Evolutionary conservation across 2,329 filamentous ascomycete species (phyloP).

Genomic region (Penicillium frequentans): DNA sequence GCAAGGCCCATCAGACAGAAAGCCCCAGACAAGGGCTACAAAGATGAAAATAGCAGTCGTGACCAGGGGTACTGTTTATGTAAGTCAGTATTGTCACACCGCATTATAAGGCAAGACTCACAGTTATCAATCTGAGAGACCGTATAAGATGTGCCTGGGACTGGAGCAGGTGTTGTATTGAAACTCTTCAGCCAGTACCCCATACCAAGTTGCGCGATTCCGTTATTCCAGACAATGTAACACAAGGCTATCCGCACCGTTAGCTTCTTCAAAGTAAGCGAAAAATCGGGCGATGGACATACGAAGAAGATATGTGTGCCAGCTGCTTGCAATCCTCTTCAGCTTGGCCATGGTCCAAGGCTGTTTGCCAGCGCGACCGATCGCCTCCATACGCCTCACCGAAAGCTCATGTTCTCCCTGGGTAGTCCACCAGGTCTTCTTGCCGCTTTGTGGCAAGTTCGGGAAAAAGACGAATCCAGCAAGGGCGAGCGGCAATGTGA

Average conservation of each 20-base stretch:
- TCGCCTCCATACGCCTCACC: constrained; percentile 32
- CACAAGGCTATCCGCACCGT: constrained; percentile 24
- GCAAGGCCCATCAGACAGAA: constrained; percentile 38
- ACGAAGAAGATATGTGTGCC: constrained; percentile 29
- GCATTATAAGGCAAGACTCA: constrained; percentile 15
- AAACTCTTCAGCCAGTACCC: constrained; percentile 48
- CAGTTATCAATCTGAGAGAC: constrained; percentile 38
- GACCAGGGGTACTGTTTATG: constrained; percentile 24
- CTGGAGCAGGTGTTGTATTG: constrained; percentile 34
- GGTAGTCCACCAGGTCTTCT: constrained; percentile 25
- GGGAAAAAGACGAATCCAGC: constrained; percentile 25
- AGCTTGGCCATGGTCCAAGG: constrained; percentile 38
- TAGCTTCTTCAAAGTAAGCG: background rate
- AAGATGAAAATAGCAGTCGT: constrained; percentile 38
- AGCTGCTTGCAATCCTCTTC: constrained; percentile 36
- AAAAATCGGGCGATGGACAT: background rate
- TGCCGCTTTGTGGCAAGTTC: constrained; percentile 20
- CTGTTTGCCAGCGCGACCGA: constrained; percentile 39
- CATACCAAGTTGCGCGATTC: constrained; percentile 36
- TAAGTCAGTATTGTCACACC: background rate
- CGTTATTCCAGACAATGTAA: constrained; percentile 45
- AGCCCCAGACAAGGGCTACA: constrained; percentile 38
- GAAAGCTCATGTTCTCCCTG: constrained; percentile 24
- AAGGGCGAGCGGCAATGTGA: constrained; percentile 25
- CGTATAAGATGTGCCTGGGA: constrained; percentile 36